These are phyloP conservation scores for Neolentinus lepideus DNA, from an alignment of 1,284 basidiomycete species.

Conservation along the genomic window DNA sequence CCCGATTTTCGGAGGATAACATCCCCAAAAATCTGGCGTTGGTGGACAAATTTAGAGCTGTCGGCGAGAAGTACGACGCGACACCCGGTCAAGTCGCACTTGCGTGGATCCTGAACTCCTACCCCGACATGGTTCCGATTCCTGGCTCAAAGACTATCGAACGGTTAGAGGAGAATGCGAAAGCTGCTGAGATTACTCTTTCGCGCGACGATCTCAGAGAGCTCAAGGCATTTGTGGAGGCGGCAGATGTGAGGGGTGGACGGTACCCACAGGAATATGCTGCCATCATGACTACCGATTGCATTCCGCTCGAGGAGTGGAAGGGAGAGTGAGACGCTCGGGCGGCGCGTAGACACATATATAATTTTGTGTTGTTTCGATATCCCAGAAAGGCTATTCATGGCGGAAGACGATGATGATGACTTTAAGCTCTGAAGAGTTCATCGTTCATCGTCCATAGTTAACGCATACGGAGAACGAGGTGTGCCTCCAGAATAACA, in stretches of 20 bases:
- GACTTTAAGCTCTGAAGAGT: no score
- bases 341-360: no score
- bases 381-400: no score
- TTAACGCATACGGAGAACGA: no score
- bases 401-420: no score
- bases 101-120: slow-evolving; percentile 30
- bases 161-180: slow-evolving; percentile 25
- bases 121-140: slow-evolving; percentile 22
- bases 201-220: slow-evolving; percentile 19
- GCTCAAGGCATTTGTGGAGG: slow-evolving; percentile 19
- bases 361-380: no score
- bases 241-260: slow-evolving; percentile 16
- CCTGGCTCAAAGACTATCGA: slow-evolving; percentile 17
- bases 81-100: slow-evolving; percentile 30
- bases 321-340: slow-evolving; percentile 9
- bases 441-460: no score
- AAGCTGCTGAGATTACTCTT: slow-evolving; percentile 19
- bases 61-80: slow-evolving; percentile 20
- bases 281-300: slow-evolving; percentile 7
- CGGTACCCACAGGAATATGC: slow-evolving; percentile 9
- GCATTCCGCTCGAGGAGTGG: slow-evolving; percentile 17
- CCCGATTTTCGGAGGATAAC: slow-evolving; percentile 28
- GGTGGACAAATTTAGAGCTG: slow-evolving; percentile 20
- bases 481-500: no score
- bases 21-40: slow-evolving; percentile 29